These are phyloP conservation scores for Fomitopsis pulvina DNA, from an alignment of 768 basidiomycete species.

Conservation along the genomic window DNA sequence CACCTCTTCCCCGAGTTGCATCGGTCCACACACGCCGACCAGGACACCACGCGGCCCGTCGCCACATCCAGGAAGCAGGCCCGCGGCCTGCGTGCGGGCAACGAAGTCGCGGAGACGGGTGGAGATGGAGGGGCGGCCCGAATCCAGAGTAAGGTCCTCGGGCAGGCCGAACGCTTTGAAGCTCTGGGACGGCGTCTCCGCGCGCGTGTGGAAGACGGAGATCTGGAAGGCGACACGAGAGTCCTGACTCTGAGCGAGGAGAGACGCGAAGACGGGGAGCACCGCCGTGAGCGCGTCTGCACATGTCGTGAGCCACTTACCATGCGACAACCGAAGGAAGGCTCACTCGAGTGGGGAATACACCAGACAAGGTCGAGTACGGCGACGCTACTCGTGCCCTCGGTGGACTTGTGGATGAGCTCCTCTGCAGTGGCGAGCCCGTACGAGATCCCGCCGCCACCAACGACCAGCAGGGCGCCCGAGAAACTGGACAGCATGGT, in stretches of 20 bases:
- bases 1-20: slow-evolving; percentile 31
- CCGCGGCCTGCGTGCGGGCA: not conserved
- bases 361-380: slow-evolving; percentile 50
- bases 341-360: slow-evolving; percentile 36
- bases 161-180: slow-evolving; percentile 18
- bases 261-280: slow-evolving; percentile 29
- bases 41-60: slow-evolving; percentile 26
- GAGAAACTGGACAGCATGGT: slow-evolving; percentile 44
- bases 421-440: slow-evolving; percentile 45
- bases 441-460: slow-evolving; percentile 59
- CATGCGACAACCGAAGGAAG: slow-evolving; percentile 7
- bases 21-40: slow-evolving; percentile 38
- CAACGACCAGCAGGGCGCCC: slow-evolving; percentile 47
- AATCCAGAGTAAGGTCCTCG: slow-evolving; percentile 21
- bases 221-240: slow-evolving; percentile 28
- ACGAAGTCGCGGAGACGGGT: not conserved
- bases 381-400: slow-evolving; percentile 32
- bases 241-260: slow-evolving; percentile 27
- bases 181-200: slow-evolving; percentile 9
- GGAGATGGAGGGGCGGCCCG: slow-evolving; percentile 19
- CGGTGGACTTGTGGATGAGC: slow-evolving; percentile 33
- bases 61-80: not conserved
- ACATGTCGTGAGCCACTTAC: slow-evolving; percentile 9
- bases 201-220: slow-evolving; percentile 39
- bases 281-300: slow-evolving; percentile 32